phyloP scores from a whole-genome alignment of 140 eudicot species.

The Bidens hawaiensis region DNA sequence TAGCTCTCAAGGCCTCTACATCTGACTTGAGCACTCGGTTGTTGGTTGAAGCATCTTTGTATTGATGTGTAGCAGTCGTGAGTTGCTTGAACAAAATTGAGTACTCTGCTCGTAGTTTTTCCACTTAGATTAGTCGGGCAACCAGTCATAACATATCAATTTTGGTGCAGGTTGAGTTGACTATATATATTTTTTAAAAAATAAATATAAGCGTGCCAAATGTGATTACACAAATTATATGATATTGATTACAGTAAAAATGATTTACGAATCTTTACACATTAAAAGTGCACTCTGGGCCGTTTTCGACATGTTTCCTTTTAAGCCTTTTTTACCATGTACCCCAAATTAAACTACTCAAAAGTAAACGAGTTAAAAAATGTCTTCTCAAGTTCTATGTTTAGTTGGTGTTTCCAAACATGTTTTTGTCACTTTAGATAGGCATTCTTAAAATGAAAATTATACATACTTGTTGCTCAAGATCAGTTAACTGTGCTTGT shows the following conservation, averaged over 20 bases:
- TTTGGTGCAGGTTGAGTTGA: not conserved
- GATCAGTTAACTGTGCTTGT: slow-evolving; percentile 74
- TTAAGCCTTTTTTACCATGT: too few relatives aligned
- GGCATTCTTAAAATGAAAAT: not conserved
- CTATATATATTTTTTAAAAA: not conserved
- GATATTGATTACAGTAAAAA: not conserved
- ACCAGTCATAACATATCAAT: not conserved
- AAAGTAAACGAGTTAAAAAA: not conserved
- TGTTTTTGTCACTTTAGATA: not conserved
- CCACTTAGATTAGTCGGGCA: slow-evolving; percentile 44
- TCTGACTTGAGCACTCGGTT: slow-evolving; percentile 90
- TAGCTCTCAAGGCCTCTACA: slow-evolving; percentile 97
- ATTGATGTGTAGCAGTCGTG: slow-evolving; percentile 69
- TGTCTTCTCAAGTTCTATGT: not conserved
- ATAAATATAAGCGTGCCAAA: not conserved
- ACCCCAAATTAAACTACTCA: not conserved
- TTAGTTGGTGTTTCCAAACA: not conserved
- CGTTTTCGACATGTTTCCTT: not conserved
- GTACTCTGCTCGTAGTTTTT: slow-evolving; percentile 63
- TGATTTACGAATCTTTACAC: not conserved
- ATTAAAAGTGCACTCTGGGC: not conserved
- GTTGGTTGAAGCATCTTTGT: slow-evolving; percentile 70
- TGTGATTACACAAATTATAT: not conserved
- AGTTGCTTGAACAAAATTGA: slow-evolving; percentile 68
- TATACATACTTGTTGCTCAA: slow-evolving; percentile 66